Percentiles rank a stretch among this genome's conserved stretches.
Conservation (phyloP, 306 rosid genomes). For the Dalbergia cochinchinensis region DNA sequence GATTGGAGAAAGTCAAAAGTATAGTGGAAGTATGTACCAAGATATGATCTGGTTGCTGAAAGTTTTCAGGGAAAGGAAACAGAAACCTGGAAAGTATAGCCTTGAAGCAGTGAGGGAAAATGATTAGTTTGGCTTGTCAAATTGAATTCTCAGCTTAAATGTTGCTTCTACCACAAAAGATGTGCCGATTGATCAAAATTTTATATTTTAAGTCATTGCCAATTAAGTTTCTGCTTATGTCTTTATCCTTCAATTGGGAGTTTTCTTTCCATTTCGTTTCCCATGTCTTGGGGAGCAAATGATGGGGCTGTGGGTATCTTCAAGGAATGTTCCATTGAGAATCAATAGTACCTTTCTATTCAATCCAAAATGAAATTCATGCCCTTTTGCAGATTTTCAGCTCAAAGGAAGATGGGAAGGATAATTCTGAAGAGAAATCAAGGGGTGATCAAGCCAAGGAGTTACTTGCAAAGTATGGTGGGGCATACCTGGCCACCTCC, state of each 20-base stretch:
- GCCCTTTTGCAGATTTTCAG: slow-evolving; percentile 76
- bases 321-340: slow-evolving; percentile 25
- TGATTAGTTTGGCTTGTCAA: slow-evolving; percentile 38
- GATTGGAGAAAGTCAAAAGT: slow-evolving; percentile 34
- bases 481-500: slow-evolving; percentile 90
- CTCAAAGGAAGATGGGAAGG: slow-evolving; percentile 72
- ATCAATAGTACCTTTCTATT: not conserved
- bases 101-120: slow-evolving; percentile 17
- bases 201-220: slow-evolving; percentile 28
- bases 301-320: slow-evolving; percentile 21
- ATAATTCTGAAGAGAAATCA: slow-evolving; percentile 61
- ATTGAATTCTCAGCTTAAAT: slow-evolving; percentile 23
- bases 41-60: slow-evolving; percentile 34
- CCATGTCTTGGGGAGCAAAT: slow-evolving; percentile 16
- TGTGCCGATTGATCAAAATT: slow-evolving; percentile 24
- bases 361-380: slow-evolving; percentile 13
- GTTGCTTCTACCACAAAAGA: slow-evolving; percentile 24
- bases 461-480: slow-evolving; percentile 91
- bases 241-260: slow-evolving; percentile 32
- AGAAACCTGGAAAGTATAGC: not conserved
- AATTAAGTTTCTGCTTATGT: slow-evolving; percentile 20
- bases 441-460: slow-evolving; percentile 92
- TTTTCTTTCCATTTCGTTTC: slow-evolving; percentile 19
- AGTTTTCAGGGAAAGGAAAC: slow-evolving; percentile 21
- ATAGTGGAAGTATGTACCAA: slow-evolving; percentile 5